Conservation (phyloP, 495 filamentous ascomycete species). For the Podospora tetraspora region DNA sequence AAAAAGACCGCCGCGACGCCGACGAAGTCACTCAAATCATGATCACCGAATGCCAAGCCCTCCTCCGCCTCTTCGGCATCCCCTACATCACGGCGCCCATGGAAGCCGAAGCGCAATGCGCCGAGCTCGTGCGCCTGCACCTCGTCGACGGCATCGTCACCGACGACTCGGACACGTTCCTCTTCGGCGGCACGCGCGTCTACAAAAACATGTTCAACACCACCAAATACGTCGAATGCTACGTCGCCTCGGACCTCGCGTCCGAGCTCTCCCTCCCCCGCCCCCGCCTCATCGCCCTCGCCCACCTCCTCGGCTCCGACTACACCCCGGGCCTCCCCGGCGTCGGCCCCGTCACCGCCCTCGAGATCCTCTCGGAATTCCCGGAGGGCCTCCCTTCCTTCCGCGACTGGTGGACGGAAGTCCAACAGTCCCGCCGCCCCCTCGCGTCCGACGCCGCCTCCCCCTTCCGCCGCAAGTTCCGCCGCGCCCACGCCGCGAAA, state of each 20-base stretch:
- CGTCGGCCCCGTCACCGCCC: conserved; percentile 85
- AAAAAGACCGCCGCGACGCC: conserved; percentile 89
- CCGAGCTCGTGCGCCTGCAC: conserved; percentile 75
- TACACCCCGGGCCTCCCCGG: conserved; percentile 90
- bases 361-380: conserved; percentile 93
- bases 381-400: conserved; percentile 59
- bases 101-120: conserved; percentile 98
- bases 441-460: conserved; percentile 49
- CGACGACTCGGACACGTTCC: conserved; percentile 93
- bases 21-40: conserved; percentile 94
- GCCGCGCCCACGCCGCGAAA: conserved; percentile 64
- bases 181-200: conserved; percentile 91
- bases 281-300: conserved; percentile 75
- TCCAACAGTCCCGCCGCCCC: conserved; percentile 54
- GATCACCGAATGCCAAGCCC: conserved; percentile 89
- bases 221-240: conserved; percentile 96
- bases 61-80: conserved; percentile 83
- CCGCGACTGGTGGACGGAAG: conserved; percentile 76
- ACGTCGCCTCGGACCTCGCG: conserved; percentile 79
- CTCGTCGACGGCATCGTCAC: conserved; percentile 98
- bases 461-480: conserved; percentile 78
- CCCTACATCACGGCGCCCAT: conserved; percentile 96
- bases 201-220: conserved; percentile 99
- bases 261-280: conserved; percentile 82
- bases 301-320: conserved; percentile 85